A percentile compares a stretch with the other conserved stretches of the same genome.
These are phyloP conservation scores for Pichia sp. DNA, from an alignment of 1,139 yeast genomes.

Conservation along the genomic window DNA sequence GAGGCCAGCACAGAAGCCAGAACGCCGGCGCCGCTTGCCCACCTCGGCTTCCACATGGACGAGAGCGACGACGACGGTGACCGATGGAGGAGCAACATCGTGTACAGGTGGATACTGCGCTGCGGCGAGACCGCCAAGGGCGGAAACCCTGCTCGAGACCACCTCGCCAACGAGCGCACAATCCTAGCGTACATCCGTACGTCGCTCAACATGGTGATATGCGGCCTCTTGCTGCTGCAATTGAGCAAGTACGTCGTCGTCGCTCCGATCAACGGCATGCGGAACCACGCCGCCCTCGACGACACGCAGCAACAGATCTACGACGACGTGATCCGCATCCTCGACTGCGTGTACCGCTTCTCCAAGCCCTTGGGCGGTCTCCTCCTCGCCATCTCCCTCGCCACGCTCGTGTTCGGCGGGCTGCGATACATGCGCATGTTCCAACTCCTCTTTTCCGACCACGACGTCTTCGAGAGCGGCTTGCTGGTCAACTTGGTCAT, in stretches of 20 bases:
- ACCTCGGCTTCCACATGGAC: not conserved
- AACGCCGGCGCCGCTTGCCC: not conserved
- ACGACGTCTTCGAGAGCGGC: conserved; percentile 16
- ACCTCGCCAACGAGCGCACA: conserved; percentile 72
- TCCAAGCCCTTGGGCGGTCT: conserved; percentile 8
- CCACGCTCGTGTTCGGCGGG: conserved; percentile 5
- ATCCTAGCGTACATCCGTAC: conserved; percentile 75
- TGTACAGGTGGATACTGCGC: not conserved
- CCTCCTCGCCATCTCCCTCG: conserved; percentile 4
- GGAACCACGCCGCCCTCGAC: not conserved
- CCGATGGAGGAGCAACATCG: not conserved
- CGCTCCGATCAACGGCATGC: conserved; percentile 14
- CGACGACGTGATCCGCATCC: not conserved
- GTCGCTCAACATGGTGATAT: conserved; percentile 45
- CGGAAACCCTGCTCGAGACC: conserved; percentile 27
- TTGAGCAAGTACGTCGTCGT: conserved; percentile 37
- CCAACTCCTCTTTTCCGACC: conserved; percentile 3
- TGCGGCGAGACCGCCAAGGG: conserved; percentile 3
- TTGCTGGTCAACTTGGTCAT: not conserved
- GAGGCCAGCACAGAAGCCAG: not conserved
- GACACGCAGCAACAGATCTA: not conserved
- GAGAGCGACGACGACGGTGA: not conserved
- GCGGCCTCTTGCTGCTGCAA: conserved; percentile 51
- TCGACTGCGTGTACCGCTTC: conserved; percentile 5
- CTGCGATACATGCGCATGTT: conserved; percentile 10